These are phyloP conservation scores for Neolentinus lepideus DNA, from an alignment of 1,284 basidiomycete species.

Conservation along the genomic window DNA sequence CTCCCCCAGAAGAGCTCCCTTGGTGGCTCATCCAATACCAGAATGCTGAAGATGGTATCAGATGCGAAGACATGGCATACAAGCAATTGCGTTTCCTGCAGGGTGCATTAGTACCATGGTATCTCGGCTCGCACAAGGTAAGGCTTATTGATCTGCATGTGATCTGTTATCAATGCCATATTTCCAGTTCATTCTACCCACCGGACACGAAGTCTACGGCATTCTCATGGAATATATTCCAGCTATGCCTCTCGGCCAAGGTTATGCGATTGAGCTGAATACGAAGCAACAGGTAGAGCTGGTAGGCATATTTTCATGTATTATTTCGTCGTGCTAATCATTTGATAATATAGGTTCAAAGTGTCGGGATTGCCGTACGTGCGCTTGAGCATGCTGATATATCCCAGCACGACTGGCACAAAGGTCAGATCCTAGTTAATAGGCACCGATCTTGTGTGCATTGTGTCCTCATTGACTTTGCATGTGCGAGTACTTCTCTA, in stretches of 20 bases:
- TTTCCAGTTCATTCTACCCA: not conserved
- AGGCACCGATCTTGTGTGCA: not conserved
- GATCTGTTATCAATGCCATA: no score
- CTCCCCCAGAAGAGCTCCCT: not conserved
- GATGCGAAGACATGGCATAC: not conserved
- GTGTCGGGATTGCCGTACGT: not conserved
- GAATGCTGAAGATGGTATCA: not conserved
- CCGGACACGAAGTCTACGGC: not conserved
- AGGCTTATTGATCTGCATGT: not conserved
- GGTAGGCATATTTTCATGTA: not conserved
- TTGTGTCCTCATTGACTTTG: not conserved
- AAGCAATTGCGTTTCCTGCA: not conserved
- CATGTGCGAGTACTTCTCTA: not conserved
- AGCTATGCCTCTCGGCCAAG: not conserved
- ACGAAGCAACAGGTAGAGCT: not conserved
- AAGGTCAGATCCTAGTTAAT: not conserved
- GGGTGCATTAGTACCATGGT: not conserved
- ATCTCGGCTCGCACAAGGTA: not conserved
- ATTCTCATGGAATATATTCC: not conserved
- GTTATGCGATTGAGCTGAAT: not conserved
- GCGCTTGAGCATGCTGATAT: not conserved
- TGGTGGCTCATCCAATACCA: not conserved
- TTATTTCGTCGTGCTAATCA: not conserved
- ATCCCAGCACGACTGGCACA: not conserved
- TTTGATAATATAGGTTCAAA: not conserved